Evolutionary conservation across 2,329 filamentous ascomycete genomes (phyloP).

Genomic region (Colletotrichum neosansevieriae): DNA sequence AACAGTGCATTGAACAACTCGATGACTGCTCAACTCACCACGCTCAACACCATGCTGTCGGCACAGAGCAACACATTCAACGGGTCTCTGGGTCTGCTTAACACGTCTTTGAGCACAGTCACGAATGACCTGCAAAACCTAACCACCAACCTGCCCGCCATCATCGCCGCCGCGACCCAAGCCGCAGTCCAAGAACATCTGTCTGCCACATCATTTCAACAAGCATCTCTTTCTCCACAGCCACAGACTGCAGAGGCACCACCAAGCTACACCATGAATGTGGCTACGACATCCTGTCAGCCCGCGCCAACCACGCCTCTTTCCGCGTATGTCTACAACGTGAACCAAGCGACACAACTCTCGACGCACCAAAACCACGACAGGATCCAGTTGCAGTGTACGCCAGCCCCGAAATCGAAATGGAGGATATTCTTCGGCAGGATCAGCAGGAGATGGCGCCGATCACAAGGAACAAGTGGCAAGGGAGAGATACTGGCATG

Average conservation of each 20-base stretch:
- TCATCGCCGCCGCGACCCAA: not conserved
- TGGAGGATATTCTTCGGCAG: not conserved
- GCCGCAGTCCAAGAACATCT: constrained; percentile 10
- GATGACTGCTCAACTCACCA: not conserved
- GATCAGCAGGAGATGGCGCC: not conserved
- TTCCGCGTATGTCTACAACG: not conserved
- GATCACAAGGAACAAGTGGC: not conserved
- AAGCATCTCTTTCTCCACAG: rapidly evolving
- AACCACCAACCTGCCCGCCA: not conserved
- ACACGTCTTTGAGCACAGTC: not conserved
- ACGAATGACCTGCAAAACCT: not conserved
- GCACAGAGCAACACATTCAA: not conserved
- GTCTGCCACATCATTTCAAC: not conserved
- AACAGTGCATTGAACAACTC: not conserved
- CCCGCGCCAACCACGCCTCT: not conserved
- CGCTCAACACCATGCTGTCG: not conserved
- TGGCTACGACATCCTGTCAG: not conserved
- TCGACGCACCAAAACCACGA: not conserved
- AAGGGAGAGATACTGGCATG: not conserved
- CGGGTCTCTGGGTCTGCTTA: no score
- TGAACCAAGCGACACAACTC: not conserved
- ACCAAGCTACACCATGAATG: not conserved
- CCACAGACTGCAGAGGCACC: not conserved
- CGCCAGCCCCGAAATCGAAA: not conserved
- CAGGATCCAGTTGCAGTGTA: not conserved